Conservation (phyloP, 176 grass and related monocot species). For the Alloteropsis semialata region DNA sequence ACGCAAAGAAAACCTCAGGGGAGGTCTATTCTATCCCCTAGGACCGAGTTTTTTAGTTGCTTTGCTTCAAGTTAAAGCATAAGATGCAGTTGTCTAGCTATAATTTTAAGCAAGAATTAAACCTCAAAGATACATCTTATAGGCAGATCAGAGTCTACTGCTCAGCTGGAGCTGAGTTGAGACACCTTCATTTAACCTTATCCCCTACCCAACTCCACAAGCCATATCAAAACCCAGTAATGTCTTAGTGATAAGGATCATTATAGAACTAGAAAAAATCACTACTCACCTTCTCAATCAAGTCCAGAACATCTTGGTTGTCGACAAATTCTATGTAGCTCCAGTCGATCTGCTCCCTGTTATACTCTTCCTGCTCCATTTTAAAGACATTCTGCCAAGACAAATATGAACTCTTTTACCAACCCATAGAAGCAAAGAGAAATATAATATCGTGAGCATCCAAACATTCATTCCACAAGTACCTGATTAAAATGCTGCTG, state of each 20-base stretch:
- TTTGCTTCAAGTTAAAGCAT: neutral
- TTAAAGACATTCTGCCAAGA: slow-evolving; percentile 90
- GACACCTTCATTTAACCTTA: neutral
- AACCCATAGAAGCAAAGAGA: slow-evolving; percentile 31
- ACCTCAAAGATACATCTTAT: neutral
- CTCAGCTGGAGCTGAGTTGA: neutral
- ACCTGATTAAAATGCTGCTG: slow-evolving; percentile 98
- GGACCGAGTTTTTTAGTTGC: no score
- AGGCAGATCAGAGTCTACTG: neutral
- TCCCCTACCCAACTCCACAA: neutral
- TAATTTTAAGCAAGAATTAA: neutral
- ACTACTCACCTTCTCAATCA: slow-evolving; percentile 75
- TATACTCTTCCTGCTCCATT: slow-evolving; percentile 96
- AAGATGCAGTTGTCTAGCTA: neutral
- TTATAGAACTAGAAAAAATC: slow-evolving; percentile 1
- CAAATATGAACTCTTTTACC: slow-evolving; percentile 26
- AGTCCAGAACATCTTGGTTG: slow-evolving; percentile 91
- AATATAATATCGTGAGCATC: slow-evolving; percentile 3
- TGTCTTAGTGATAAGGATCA: neutral
- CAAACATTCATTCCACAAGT: slow-evolving; percentile 18
- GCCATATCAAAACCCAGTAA: neutral
- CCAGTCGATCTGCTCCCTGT: slow-evolving; percentile 83
- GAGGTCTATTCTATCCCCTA: no score
- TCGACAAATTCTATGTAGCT: slow-evolving; percentile 97
- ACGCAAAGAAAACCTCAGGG: no score